Evolutionary conservation across 208 protist species (phyloP).

Genomic region (Porcisia deanei): DNA sequence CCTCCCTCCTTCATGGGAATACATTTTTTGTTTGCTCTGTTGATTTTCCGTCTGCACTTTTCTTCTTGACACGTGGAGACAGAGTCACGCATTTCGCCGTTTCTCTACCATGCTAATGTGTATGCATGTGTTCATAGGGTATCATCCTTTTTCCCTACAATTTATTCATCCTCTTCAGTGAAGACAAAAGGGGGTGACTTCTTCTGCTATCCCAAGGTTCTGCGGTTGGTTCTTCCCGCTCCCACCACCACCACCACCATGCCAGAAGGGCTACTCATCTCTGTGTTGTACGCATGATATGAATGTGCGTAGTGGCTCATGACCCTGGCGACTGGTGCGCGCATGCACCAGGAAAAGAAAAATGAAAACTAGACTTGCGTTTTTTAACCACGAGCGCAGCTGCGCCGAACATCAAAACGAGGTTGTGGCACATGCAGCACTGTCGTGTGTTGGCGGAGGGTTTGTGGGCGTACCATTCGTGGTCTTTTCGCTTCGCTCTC

Average conservation of each 20-base stretch:
- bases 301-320: background rate
- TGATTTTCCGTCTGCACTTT: background rate
- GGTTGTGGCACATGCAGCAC: background rate
- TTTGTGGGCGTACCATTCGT: background rate
- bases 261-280: no score
- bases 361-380: background rate
- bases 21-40: background rate
- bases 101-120: no score
- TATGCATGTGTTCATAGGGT: no score
- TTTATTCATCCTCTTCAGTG: no score
- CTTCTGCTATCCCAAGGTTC: background rate
- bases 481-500: background rate
- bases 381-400: background rate
- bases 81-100: no score
- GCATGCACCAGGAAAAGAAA: background rate
- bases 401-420: background rate
- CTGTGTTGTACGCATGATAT: background rate
- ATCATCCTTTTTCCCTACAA: no score
- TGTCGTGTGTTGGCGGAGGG: background rate
- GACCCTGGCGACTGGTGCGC: background rate
- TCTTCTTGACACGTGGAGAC: background rate
- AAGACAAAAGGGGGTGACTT: no score
- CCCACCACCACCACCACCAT: background rate
- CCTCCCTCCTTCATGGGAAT: no score
- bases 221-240: no score